Percentiles rank a stretch among this genome's conserved stretches.
Conservation (phyloP, 805 yeast species). For the Wickerhamiella occidentalis region DNA sequence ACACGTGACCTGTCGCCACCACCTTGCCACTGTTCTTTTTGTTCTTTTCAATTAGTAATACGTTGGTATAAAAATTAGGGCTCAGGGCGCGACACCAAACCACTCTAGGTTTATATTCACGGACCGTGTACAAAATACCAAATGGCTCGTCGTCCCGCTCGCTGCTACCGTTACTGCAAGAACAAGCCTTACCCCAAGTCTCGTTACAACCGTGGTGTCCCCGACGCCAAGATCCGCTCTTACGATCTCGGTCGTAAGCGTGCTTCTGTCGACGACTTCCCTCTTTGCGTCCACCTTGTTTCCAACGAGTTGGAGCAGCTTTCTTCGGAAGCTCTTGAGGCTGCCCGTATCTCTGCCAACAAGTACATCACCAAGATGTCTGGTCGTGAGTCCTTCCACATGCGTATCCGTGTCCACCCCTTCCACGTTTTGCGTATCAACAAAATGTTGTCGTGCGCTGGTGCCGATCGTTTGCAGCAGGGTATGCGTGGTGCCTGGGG, state of each 20-base stretch:
- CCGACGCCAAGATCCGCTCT: constrained; percentile 98
- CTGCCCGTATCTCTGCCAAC: constrained; percentile 99
- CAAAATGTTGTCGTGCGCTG: constrained; percentile 99
- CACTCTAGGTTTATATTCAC: background rate
- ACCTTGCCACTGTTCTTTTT: background rate
- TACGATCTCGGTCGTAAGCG: constrained; percentile 99
- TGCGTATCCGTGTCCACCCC: constrained; percentile 99
- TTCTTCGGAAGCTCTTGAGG: constrained; percentile 99
- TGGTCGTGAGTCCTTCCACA: constrained; percentile 99
- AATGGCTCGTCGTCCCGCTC: constrained; percentile 99
- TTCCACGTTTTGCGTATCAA: constrained; percentile 99
- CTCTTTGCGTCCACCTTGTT: constrained; percentile 97
- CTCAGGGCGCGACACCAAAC: constrained; percentile 11
- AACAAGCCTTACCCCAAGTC: constrained; percentile 99
- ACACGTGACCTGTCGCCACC: background rate
- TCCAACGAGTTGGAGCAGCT: constrained; percentile 99
- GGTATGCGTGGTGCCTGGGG: constrained; percentile 99
- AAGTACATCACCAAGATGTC: constrained; percentile 95
- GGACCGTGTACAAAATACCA: background rate
- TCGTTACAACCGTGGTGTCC: constrained; percentile 99
- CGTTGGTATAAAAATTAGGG: constrained; percentile 3
- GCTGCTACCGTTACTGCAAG: constrained; percentile 99
- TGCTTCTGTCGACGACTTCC: constrained; percentile 99
- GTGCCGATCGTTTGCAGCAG: constrained; percentile 99
- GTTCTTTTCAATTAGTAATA: background rate